Conservation (phyloP, 176 grass and related monocot genomes). For the Hordeum marinum region DNA sequence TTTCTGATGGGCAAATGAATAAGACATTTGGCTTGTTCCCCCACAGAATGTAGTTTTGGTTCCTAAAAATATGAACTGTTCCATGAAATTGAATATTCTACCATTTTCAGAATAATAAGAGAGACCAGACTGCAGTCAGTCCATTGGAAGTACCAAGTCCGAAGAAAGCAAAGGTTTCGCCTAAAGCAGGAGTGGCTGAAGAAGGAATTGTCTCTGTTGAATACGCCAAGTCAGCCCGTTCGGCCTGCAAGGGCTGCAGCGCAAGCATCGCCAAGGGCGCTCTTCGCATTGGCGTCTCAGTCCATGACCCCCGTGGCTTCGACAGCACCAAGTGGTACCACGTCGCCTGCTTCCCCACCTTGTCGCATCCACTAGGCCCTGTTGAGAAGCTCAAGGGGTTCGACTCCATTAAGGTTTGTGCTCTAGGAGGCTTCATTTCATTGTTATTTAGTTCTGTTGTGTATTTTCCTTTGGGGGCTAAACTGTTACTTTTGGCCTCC, state of each 20-base stretch:
- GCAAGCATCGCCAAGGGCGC: conserved; percentile 28
- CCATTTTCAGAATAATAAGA: conserved; percentile 45
- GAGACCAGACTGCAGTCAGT: background rate
- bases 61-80: background rate
- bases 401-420: conserved; percentile 64
- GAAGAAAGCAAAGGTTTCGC: conserved; percentile 51
- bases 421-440: background rate
- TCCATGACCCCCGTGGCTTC: conserved; percentile 45
- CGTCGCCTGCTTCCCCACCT: conserved; percentile 49
- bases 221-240: conserved; percentile 48
- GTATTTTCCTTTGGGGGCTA: background rate
- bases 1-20: background rate
- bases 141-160: conserved; percentile 27
- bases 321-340: conserved; percentile 66
- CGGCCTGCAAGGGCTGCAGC: conserved; percentile 28
- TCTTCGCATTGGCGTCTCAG: conserved; percentile 40
- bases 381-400: conserved; percentile 64
- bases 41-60: background rate
- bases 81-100: background rate
- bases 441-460: background rate
- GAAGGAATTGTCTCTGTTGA: conserved; percentile 22
- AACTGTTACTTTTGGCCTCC: conserved; percentile 17
- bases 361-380: conserved; percentile 30
- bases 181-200: conserved; percentile 34
- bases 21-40: background rate